These are phyloP conservation scores for Knoxia roxburghii DNA, from an alignment of 257 asterid species.

Conservation along the genomic window DNA sequence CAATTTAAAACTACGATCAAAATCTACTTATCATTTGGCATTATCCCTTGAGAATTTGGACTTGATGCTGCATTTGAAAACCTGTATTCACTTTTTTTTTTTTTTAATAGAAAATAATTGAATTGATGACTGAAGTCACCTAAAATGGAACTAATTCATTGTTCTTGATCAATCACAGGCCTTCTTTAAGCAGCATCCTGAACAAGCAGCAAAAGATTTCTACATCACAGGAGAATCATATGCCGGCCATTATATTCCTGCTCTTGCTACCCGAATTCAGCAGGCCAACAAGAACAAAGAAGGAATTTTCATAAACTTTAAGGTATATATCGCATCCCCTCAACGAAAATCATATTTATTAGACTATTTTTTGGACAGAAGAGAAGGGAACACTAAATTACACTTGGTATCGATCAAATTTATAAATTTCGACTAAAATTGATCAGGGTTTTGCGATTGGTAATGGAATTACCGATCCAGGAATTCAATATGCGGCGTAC, in stretches of 20 bases:
- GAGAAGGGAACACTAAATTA: too few relatives aligned
- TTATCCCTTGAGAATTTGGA: too few relatives aligned
- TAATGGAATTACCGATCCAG: slow-evolving; percentile 56
- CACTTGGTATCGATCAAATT: background rate
- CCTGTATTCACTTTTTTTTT: too few relatives aligned
- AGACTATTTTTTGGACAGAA: too few relatives aligned
- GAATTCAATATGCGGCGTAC: slow-evolving; percentile 46
- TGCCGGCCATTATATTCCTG: slow-evolving; percentile 15
- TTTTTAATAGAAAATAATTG: too few relatives aligned
- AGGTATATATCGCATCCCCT: background rate
- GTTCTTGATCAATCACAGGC: background rate
- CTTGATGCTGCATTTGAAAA: too few relatives aligned
- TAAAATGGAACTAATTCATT: too few relatives aligned
- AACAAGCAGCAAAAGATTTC: background rate
- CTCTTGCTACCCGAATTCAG: background rate
- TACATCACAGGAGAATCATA: slow-evolving; percentile 16
- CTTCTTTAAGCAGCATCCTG: slow-evolving; percentile 4
- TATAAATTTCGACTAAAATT: background rate
- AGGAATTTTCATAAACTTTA: slow-evolving; percentile 11
- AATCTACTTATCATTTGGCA: too few relatives aligned
- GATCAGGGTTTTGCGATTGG: slow-evolving; percentile 61
- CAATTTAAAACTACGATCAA: too few relatives aligned
- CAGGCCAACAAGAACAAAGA: slow-evolving; percentile 11
- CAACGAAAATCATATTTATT: too few relatives aligned
- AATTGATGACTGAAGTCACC: too few relatives aligned